Base-by-base conservation (phyloP, 2,329 filamentous ascomycete species). In the Colletotrichum truncatum region DNA sequence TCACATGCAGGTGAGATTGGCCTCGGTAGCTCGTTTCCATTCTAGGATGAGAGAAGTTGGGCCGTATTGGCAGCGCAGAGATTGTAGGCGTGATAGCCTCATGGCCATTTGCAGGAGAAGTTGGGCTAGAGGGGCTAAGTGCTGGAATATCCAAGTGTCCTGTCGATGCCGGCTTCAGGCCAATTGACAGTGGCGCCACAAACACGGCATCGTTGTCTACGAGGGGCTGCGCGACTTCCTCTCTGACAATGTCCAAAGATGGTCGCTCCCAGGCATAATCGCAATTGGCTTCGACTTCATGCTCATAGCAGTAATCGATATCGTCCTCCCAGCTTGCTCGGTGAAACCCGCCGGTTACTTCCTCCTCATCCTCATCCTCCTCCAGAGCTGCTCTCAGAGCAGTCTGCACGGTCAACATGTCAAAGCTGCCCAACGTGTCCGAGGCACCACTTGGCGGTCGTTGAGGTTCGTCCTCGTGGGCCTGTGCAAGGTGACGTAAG, bases 231-330 rank as follows among this genome's bases (percentile, higher is more conserved):
- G 67, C 72, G 5, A 72, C 73, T 16, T 69, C 71, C 12, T 77
- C 79, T 55, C 76, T 75, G 23, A 70, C 73, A 39, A 80, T 65
- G 49, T 89, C 87, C 55, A 85, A 70, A 0, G 87, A 89, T 3
- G 82, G 78, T 14, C 85, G 84, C 63, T 89, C 86, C 88, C 88
- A 91, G 45, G 88, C 84, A 69, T 89, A 91, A 67, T 91, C 85
- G 71, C 87, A 91, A 74, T 90, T 82, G 7, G 88, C 89, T 73
- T 91, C 89, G 11, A 84, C 87, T 68, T 88, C 89, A 70, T 91
- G 87, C 68, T 91, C 88, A 71, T 91, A 91, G 72, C 87, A 90
- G 74, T 90, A 91, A 72, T 91, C 89, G 66, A 91, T 91, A 67
- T 88, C 88, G 55, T 90, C 88, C 70, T 91, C 89, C 89, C 89